These are phyloP conservation scores for Teratosphaeria destructans DNA, from an alignment of 2,329 filamentous ascomycete genomes.

Conservation along the genomic window DNA sequence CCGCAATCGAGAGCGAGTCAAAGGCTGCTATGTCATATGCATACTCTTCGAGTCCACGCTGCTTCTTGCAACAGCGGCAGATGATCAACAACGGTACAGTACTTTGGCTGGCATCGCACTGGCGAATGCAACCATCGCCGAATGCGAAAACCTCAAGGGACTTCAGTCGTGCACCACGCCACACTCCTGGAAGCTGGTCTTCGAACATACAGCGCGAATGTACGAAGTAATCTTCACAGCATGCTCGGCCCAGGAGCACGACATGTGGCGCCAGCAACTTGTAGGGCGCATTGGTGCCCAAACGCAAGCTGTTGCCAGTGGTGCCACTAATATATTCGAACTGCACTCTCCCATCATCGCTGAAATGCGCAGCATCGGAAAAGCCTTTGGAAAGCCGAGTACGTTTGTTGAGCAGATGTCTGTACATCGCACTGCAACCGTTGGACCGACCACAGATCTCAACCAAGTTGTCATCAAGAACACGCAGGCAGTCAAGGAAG, in stretches of 20 bases:
- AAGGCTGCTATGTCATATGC: conserved; percentile 75
- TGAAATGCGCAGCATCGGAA: conserved; percentile 63
- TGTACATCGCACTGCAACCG: conserved; percentile 66
- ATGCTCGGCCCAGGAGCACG: conserved; percentile 69
- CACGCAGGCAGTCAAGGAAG: conserved; percentile 58
- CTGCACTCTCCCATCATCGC: conserved; percentile 56
- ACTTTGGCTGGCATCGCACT: conserved; percentile 66
- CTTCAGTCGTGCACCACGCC: conserved; percentile 78
- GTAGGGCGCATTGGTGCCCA: conserved; percentile 41
- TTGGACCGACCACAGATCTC: conserved; percentile 56
- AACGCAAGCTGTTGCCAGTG: conserved; percentile 41
- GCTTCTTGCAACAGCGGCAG: conserved; percentile 60
- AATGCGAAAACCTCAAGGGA: conserved; percentile 65
- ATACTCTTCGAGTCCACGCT: conserved; percentile 74
- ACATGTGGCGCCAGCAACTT: conserved; percentile 67
- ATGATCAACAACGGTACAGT: conserved; percentile 56
- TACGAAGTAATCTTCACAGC: conserved; percentile 83
- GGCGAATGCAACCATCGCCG: conserved; percentile 55
- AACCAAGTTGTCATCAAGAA: conserved; percentile 81
- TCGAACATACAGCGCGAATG: conserved; percentile 64
- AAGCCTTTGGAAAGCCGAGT: conserved; percentile 63
- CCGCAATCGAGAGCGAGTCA: conserved; percentile 56
- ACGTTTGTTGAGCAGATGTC: conserved; percentile 58
- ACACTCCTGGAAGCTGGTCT: conserved; percentile 85
- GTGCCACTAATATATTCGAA: conserved; percentile 36